A percentile compares a stretch with the other conserved stretches of the same genome.
phyloP scores from a whole-genome alignment of 2,329 filamentous ascomycete genomes.

The Fusarium sp. region DNA sequence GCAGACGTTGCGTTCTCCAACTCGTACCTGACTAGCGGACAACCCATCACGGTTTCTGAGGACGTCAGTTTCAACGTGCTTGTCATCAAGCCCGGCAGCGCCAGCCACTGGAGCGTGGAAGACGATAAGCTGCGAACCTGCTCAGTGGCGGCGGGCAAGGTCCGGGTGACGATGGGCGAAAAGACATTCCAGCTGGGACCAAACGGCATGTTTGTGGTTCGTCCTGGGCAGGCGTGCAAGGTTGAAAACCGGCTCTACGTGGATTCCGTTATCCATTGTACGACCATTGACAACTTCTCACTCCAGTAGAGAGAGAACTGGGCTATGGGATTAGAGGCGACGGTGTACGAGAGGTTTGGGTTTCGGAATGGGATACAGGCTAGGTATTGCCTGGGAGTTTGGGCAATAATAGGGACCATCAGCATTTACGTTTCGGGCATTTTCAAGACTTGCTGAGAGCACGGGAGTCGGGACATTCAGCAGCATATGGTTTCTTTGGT shows the following conservation, averaged over 20 bases:
- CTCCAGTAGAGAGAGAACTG: constrained; percentile 13
- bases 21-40: constrained; percentile 53
- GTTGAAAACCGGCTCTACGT: constrained; percentile 58
- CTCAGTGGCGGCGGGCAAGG: constrained; percentile 56
- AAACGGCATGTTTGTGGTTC: constrained; percentile 58
- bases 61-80: constrained; percentile 56
- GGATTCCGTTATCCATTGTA: constrained; percentile 58
- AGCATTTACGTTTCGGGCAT: not conserved
- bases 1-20: constrained; percentile 59
- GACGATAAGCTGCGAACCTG: constrained; percentile 51
- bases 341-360: constrained; percentile 12
- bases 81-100: constrained; percentile 53
- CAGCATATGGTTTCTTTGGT: not conserved
- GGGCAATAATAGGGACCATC: not conserved
- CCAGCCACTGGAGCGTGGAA: constrained; percentile 46
- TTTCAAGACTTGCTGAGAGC: not conserved
- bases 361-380: not conserved
- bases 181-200: constrained; percentile 56
- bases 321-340: not conserved
- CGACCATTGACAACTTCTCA: constrained; percentile 45
- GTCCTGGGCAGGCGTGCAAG: constrained; percentile 51
- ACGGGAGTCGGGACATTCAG: not conserved
- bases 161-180: constrained; percentile 52
- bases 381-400: not conserved
- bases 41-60: constrained; percentile 51